Evolutionary conservation across 2,329 filamentous ascomycete genomes (phyloP), one percentile per base, ranked within the genome.

Genomic region (Ophioceras dolichostomum): DNA sequence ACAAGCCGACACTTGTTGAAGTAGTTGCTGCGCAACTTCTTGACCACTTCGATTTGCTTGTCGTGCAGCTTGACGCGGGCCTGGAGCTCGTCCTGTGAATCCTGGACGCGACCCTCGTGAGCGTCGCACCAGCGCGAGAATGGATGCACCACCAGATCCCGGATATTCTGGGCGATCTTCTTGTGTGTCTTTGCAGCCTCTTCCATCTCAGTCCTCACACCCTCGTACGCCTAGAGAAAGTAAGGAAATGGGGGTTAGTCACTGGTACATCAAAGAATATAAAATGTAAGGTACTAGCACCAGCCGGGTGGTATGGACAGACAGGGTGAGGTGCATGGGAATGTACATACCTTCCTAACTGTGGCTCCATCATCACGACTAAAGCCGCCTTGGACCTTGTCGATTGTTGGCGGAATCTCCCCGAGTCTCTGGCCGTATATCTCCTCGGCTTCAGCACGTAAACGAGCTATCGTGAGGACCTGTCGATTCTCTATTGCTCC

Each of bases 1-100:
- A 96, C 82, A 43, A 95, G 67, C 35, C 93, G 81, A 57, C 91
- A 98, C 63, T 96, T 98, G 68, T 96, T 98, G 72, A 96, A 96
- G 62, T 98, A 98, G 49, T 85, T 83, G 59, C 84, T 94, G 45
- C 91, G 79, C 49, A 95, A 74, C 63, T 96, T 96, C 69, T 87
- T 86, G 43, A 94, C 86, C 16, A 73, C 60, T 44, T 98, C 91
- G 41, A 83, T 81, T 59, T 98, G 93, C 47, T 83, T 84, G 55
- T 94, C 86, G 58, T 96, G 87, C 43, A 83, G 74, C 66, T 94
- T 95, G 61, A 96, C 88, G 41, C 86, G 83, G 34, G 70, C 63
- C 59, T 96, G 89, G 17, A 98, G 73, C 51, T 95, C 88, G 49
- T 96, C 91, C 56, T 98, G 89, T 17, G 87, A 95, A 52, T 87